Base-by-base conservation (phyloP, 169 alveolate genomes). In the Plasmodium gallinaceum region DNA sequence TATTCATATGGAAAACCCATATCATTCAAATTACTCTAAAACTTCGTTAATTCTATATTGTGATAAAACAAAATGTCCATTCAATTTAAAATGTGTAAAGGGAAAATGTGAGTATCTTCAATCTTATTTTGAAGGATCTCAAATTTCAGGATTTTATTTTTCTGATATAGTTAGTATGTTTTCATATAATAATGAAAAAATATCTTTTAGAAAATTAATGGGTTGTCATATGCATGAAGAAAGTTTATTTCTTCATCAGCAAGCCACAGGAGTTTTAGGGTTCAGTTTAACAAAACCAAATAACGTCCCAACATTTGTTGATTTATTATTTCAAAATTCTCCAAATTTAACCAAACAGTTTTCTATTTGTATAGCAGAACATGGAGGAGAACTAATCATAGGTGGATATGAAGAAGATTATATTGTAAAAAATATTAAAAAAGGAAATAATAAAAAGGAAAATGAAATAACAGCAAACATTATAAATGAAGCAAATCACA, bases 251-350 rank as follows among this genome's bases (percentile, higher is more conserved):
- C 71, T 88, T 37, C n/a, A 88, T 16, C 96, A 94, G 48, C 88
- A 74, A 20, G 94, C 96, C 2, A 92, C 93, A 52, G 96, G 96
- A 9, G 92, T 94, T 20, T 46, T 94, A 66, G 96, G 96, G 0
- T 61, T 94, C 9, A 90, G 94, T 24, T 46, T 83, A 24, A 66
- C 91, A 0, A 83, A 83, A 52, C 92, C 92, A 22, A 73, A 87
- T 14, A 76, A 80, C 4, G 85, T 74, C 1, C 91, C 93, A 0
- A 76, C 87, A 32, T 73, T 91, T 68, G 70, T 88, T 42, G 68
- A 71, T 54, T 88, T 70, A 32, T 65, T 76, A 1, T 71, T 72
- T 70, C 12, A 58, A 12, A 52, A 16, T 43, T 16, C 92, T 12
- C 85, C 80, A 8, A 57, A 68, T 5, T 22, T 60, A 48, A 39